Base-by-base conservation (phyloP, 2,329 filamentous ascomycete species). In the Pseudopyrenochaeta lycopersici region DNA sequence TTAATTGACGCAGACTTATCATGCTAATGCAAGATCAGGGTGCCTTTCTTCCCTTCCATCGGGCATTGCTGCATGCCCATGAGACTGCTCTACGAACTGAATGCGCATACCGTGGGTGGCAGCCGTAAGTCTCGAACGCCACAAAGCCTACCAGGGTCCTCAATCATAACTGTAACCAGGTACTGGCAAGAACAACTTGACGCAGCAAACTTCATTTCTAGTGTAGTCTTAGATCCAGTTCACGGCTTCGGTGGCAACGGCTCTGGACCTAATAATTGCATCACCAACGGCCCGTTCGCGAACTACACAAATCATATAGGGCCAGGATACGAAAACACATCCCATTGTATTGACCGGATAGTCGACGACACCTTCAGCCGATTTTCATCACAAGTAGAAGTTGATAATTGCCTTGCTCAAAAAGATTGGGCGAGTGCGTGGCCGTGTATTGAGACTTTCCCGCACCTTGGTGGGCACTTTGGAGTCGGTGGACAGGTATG, bases 21-120 rank as follows among this genome's bases (percentile, higher is more conserved):
- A 4, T 27, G 15, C 14, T 40, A n/a, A 40, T 23, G 14, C 4
- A 4, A 3, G 15, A 17, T 4, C 58, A 35, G 32, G 32, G 64
- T 20, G 56, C 56, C 1, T 77, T 78, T 54, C 67, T 77, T 18
- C 73, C 75, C 1, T 77, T 68, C 64, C 75, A 78, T 54, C 70
- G 75, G 7, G 69, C 64, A 27, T 66, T 68, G 46, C 53, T 74
- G 12, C 56, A 68, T 20, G 50, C 69, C 7, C 73, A 76, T 47
- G 74, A 77, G 49, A 17, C 57, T 14, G 52, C 66, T 0, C 60
- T 77, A 1, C 58, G 64, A 18, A 62, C 46, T 1, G 64, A 72
- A 44, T 77, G 75, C 49, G 63, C 63, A 42, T 76, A 70, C 57
- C 62, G 43, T 4, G 73, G 72, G 15, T 51, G 57, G 9, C 74